Conservation (phyloP, 306 rosid genomes). For the Parietaria judaica region DNA sequence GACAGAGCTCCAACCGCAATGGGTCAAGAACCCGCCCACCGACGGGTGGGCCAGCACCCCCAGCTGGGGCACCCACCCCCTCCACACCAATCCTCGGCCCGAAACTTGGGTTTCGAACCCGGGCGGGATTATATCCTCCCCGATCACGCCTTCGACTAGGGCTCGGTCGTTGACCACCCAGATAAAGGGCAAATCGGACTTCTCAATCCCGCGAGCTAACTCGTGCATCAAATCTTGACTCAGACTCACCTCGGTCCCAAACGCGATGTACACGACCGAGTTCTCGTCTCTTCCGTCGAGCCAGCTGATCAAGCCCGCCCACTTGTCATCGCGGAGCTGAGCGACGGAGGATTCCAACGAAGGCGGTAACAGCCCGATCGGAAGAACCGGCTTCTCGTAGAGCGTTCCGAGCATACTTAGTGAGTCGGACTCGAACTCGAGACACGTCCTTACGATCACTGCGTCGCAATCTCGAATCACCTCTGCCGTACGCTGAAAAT, state of each 20-base stretch:
- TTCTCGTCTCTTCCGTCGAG: constrained; percentile 4
- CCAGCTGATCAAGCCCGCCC: constrained; percentile 9
- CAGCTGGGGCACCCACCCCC: constrained; percentile 20
- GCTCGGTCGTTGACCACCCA: constrained; percentile 17
- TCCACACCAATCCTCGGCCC: constrained; percentile 9
- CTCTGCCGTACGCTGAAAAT: background rate
- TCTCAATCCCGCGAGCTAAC: constrained; percentile 23
- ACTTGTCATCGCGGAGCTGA: background rate
- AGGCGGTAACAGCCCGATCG: constrained; percentile 12
- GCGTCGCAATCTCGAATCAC: background rate
- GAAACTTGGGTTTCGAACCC: constrained; percentile 5
- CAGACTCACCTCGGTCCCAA: constrained; percentile 19
- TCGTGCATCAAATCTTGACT: constrained; percentile 9
- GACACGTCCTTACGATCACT: background rate
- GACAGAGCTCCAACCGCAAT: constrained; percentile 22
- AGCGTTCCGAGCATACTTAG: constrained; percentile 7
- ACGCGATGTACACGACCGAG: constrained; percentile 21
- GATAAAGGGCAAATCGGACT: constrained; percentile 12
- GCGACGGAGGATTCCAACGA: background rate
- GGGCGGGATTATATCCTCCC: background rate
- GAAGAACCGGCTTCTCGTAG: constrained; percentile 21
- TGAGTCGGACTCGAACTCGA: constrained; percentile 15
- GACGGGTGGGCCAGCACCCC: constrained; percentile 3
- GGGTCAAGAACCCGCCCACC: constrained; percentile 18
- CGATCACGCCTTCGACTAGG: background rate